Evolutionary conservation across 371 early-diverging fungal species (phyloP).

Genomic region (Rhizopus sp.): DNA sequence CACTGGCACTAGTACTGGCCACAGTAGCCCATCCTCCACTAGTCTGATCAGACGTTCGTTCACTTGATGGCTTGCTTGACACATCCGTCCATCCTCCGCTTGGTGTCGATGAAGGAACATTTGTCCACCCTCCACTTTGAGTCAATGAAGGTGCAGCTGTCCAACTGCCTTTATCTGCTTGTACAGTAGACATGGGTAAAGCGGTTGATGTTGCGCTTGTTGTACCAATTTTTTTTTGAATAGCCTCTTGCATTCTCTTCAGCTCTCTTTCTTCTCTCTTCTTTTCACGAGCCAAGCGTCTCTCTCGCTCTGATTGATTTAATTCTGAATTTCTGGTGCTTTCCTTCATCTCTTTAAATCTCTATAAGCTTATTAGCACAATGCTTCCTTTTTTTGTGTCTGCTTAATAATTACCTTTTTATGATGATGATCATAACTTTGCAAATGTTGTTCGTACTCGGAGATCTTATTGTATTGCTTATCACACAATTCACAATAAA

Average conservation of each 20-base stretch:
- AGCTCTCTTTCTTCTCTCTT: conserved; percentile 71
- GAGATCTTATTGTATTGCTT: conserved; percentile 77
- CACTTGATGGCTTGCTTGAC: not conserved
- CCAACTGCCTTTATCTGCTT: not conserved
- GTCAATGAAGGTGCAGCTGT: too few relatives aligned
- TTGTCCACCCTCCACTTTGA: not conserved
- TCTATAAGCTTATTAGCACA: conserved; percentile 30
- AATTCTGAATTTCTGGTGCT: conserved; percentile 43
- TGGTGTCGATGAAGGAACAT: not conserved
- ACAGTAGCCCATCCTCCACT: conserved; percentile 5
- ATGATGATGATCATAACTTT: conserved; percentile 82
- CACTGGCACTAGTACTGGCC: not conserved
- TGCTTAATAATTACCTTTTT: conserved; percentile 48
- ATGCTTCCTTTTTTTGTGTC: not conserved
- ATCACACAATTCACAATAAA: conserved; percentile 78
- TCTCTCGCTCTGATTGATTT: conserved; percentile 42
- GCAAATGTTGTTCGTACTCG: conserved; percentile 77
- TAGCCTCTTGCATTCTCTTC: conserved; percentile 61
- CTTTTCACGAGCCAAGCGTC: conserved; percentile 65
- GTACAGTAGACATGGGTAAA: not conserved
- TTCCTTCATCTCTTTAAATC: conserved; percentile 81
- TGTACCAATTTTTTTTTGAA: not conserved
- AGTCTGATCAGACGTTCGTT: not conserved
- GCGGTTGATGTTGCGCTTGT: not conserved
- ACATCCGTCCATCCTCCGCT: not conserved